Percentiles rank a stretch among this genome's conserved stretches.
Evolutionary conservation across 768 basidiomycete genomes (phyloP).

Genomic region (Tylopilus subfusipes): DNA sequence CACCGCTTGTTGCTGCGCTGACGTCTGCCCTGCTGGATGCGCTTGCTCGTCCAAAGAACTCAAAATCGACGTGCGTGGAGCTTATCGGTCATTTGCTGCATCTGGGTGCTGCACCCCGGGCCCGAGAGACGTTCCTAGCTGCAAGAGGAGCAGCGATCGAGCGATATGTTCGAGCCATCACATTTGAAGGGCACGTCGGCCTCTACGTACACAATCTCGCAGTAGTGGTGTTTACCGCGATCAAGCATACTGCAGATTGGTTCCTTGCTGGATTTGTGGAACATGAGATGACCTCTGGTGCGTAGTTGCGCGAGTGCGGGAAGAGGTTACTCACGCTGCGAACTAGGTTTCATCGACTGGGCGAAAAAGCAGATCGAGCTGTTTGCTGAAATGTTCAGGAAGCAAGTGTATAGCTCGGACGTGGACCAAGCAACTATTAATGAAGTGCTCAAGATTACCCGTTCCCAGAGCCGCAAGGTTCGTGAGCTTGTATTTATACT

Average conservation of each 20-base stretch:
- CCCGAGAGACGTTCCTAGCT: constrained; percentile 76
- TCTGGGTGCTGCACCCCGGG: constrained; percentile 72
- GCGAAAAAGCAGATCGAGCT: constrained; percentile 79
- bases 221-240: constrained; percentile 86
- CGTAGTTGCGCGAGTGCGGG: constrained; percentile 26
- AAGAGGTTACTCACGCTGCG: background rate
- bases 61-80: constrained; percentile 68
- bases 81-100: constrained; percentile 72
- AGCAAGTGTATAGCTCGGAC: constrained; percentile 87
- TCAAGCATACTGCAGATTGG: constrained; percentile 99
- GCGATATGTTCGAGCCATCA: constrained; percentile 78
- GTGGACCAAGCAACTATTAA: constrained; percentile 66
- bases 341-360: constrained; percentile 89
- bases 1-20: constrained; percentile 62
- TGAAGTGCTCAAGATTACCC: constrained; percentile 75
- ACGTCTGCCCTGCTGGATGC: constrained; percentile 67
- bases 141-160: constrained; percentile 74
- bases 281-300: constrained; percentile 90
- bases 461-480: constrained; percentile 82
- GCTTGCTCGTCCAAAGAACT: constrained; percentile 70
- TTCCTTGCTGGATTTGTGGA: constrained; percentile 94
- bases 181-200: constrained; percentile 84
- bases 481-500: constrained; percentile 4
- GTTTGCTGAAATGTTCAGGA: constrained; percentile 81
- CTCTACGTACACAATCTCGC: constrained; percentile 86